phyloP scores from a whole-genome alignment of 768 basidiomycete species.

The Fibroporia radiculosa region DNA sequence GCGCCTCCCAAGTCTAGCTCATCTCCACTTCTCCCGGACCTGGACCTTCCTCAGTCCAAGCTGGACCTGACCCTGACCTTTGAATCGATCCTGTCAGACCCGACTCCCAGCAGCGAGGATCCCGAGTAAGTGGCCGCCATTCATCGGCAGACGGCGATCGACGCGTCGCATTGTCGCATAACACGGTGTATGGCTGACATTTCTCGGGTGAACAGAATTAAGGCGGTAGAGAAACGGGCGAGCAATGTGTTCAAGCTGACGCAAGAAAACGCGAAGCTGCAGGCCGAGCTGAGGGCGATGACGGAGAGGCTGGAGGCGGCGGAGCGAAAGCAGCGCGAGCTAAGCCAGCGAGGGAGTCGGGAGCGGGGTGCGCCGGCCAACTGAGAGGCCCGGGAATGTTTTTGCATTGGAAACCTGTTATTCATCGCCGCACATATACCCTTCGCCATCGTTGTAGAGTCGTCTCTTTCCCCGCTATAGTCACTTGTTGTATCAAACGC shows the following conservation, averaged over 20 bases:
- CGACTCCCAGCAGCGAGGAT: slow-evolving; percentile 2
- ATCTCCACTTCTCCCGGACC: slow-evolving; percentile 15
- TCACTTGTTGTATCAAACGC: background rate
- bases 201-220: slow-evolving; percentile 10
- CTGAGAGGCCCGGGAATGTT: background rate
- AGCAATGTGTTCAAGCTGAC: slow-evolving; percentile 72
- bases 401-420: background rate
- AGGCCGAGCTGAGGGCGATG: slow-evolving; percentile 70
- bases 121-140: slow-evolving; percentile 14
- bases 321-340: slow-evolving; percentile 49
- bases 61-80: slow-evolving; percentile 23
- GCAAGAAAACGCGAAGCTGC: slow-evolving; percentile 73
- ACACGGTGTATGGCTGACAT: background rate
- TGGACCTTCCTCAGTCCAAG: slow-evolving; percentile 21
- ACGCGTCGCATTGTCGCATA: slow-evolving; percentile 1
- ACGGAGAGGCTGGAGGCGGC: slow-evolving; percentile 66
- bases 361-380: background rate
- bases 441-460: background rate
- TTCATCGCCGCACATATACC: background rate
- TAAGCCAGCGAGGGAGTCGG: slow-evolving; percentile 30
- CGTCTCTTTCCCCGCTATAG: background rate
- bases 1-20: background rate
- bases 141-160: background rate
- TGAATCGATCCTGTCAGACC: slow-evolving; percentile 18
- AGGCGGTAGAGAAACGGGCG: slow-evolving; percentile 56